These are phyloP conservation scores for Dothiorella sarmentorum DNA, from an alignment of 2,329 filamentous ascomycete species.

Conservation along the genomic window DNA sequence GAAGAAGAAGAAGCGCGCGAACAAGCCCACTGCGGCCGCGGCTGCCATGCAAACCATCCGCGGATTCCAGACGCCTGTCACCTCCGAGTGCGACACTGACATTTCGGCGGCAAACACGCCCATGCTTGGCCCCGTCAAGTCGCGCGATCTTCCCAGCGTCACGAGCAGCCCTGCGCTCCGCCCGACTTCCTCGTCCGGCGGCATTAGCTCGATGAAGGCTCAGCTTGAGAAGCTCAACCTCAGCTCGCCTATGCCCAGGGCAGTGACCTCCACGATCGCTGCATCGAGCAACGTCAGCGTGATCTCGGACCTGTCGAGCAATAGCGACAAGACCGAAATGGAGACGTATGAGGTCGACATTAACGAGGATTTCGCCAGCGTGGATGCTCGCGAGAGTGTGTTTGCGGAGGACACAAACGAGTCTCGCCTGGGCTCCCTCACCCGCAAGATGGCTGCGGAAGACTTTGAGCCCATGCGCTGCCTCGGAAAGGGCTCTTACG, in stretches of 20 bases:
- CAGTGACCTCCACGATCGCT: slow-evolving; percentile 26
- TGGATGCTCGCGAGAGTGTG: slow-evolving; percentile 42
- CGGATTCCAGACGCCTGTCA: slow-evolving; percentile 50
- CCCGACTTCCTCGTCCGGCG: slow-evolving; percentile 55
- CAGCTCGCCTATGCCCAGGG: slow-evolving; percentile 52
- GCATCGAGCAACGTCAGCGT: slow-evolving; percentile 55
- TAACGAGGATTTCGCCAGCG: slow-evolving; percentile 78
- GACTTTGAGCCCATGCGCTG: slow-evolving; percentile 91
- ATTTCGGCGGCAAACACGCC: slow-evolving; percentile 43
- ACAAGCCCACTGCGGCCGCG: slow-evolving; percentile 33
- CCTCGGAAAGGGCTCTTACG: slow-evolving; percentile 93
- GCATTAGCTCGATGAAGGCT: slow-evolving; percentile 77
- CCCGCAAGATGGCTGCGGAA: slow-evolving; percentile 82
- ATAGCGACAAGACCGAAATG: slow-evolving; percentile 67
- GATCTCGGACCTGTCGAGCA: slow-evolving; percentile 47
- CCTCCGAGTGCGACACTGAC: slow-evolving; percentile 55
- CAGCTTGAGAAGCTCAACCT: slow-evolving; percentile 77
- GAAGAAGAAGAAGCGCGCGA: slow-evolving; percentile 38
- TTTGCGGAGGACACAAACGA: slow-evolving; percentile 40
- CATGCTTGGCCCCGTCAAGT: slow-evolving; percentile 37
- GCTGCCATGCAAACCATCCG: slow-evolving; percentile 42
- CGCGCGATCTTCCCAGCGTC: slow-evolving; percentile 45
- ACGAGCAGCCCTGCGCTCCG: slow-evolving; percentile 53
- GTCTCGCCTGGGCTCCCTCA: slow-evolving; percentile 50
- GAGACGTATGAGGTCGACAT: slow-evolving; percentile 83